These are phyloP conservation scores for Fraxinus platypoda DNA, from an alignment of 305 asterid species.

Conservation along the genomic window DNA sequence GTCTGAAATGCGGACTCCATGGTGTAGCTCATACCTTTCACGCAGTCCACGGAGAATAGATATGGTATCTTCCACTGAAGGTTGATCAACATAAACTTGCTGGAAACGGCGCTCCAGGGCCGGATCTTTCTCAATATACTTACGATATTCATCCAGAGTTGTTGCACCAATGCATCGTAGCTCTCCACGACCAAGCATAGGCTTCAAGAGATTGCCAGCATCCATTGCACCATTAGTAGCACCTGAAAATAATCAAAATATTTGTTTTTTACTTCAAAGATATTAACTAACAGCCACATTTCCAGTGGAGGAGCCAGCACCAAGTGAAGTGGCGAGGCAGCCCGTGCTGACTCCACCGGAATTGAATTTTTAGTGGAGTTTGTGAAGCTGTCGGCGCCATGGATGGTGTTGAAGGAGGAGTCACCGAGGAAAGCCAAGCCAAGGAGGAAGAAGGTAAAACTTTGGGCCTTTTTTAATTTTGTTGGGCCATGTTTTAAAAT, in stretches of 20 bases:
- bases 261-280: not conserved
- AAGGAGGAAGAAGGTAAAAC: no score
- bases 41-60: constrained; percentile 97
- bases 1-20: constrained; percentile 95
- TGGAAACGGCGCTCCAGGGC: constrained; percentile 94
- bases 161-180: constrained; percentile 98
- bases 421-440: no score
- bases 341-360: no score
- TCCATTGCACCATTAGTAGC: constrained; percentile 96
- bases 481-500: no score
- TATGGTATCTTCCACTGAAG: constrained; percentile 83
- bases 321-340: no score
- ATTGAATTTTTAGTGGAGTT: no score
- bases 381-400: no score
- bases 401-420: no score
- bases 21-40: constrained; percentile 97
- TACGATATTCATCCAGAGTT: constrained; percentile 87
- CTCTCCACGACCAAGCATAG: constrained; percentile 99
- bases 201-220: constrained; percentile 95
- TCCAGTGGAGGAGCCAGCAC: no score
- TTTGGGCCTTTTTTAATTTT: no score
- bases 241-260: constrained; percentile 40
- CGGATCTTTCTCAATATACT: constrained; percentile 94
- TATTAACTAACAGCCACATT: not conserved
- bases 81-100: constrained; percentile 93